Evolutionary conservation across 169 alveolate species (phyloP), one percentile per base, ranked within the genome.

Genomic region (Cardiosporidium cionae): DNA sequence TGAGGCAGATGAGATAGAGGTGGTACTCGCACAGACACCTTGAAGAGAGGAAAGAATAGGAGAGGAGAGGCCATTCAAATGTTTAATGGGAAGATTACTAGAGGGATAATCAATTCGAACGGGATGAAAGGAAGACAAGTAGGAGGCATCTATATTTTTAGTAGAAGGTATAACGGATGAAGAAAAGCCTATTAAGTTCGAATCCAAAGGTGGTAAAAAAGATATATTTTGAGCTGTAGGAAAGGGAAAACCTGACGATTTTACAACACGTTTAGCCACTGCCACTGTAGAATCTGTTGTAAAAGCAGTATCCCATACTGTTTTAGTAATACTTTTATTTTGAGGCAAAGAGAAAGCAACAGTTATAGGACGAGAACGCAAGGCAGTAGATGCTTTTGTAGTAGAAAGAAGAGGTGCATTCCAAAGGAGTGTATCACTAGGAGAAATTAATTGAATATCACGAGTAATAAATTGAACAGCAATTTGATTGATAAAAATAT

Each of bases 341-440:
- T 28, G 68, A 7, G 72, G 62, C 36, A 72, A 28, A 29, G 68
- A 76, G 62, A 75, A n/a, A 37, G 76, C 28, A 62, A 75, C 71
- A 23, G 66, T 65, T 54, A 75, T 68, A 28, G 82, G 82, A 53
- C 82, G 82, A 28, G 69, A 33, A 16, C 65, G 32, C 52, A 75
- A 53, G 32, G 82, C 82, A 28, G 63, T 58, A 25, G 82, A 76
- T 22, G 82, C 82, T n/a, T n/a, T n/a, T n/a, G n/a, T n/a, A n/a
- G n/a, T n/a, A n/a, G n/a, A n/a, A n/a, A n/a, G n/a, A n/a, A n/a
- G n/a, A n/a, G n/a, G n/a, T n/a, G n/a, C n/a, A n/a, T n/a, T n/a
- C n/a, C n/a, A n/a, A n/a, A n/a, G n/a, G n/a, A n/a, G n/a, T n/a
- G n/a, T n/a, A n/a, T n/a, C n/a, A n/a, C n/a, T n/a, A n/a, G n/a